Conservation (phyloP, 495 filamentous ascomycete species). For the Neurospora sp. region DNA sequence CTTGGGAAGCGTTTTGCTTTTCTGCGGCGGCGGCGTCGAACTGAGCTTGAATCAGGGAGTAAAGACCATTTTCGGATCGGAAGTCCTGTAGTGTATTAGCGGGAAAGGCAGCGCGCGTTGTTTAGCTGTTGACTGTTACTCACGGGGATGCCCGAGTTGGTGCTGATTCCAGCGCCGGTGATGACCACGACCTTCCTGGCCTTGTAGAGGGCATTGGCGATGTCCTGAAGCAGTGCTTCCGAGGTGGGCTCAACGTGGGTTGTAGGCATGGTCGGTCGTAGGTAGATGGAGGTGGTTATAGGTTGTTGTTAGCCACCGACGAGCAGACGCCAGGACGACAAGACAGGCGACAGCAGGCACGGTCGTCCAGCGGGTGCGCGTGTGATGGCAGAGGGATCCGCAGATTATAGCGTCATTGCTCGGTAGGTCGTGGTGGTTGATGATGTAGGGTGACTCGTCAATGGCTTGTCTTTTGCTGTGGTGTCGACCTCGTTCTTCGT, state of each 20-base stretch:
- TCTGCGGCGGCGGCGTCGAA: slow-evolving; percentile 38
- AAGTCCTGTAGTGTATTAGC: slow-evolving; percentile 47
- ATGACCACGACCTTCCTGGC: slow-evolving; percentile 55
- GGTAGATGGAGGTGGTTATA: not conserved
- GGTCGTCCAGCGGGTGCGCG: not conserved
- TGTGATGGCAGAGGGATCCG: not conserved
- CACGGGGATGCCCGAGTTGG: slow-evolving; percentile 65
- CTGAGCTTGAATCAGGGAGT: slow-evolving; percentile 56
- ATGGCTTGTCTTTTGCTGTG: not conserved
- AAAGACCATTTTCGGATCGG: slow-evolving; percentile 58
- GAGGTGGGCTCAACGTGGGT: slow-evolving; percentile 39
- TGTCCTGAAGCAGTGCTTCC: slow-evolving; percentile 44
- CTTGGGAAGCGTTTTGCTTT: slow-evolving; percentile 9
- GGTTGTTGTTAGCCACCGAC: not conserved
- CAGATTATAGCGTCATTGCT: not conserved
- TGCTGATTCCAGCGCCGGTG: slow-evolving; percentile 63
- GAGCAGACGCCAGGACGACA: not conserved
- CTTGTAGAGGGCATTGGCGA: slow-evolving; percentile 50
- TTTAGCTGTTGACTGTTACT: slow-evolving; percentile 5
- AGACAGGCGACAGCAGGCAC: not conserved
- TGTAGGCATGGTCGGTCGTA: slow-evolving; percentile 38
- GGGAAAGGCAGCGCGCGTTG: not conserved
- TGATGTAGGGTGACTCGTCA: not conserved
- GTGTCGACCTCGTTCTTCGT: not conserved
- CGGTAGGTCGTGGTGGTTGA: not conserved